A percentile compares a stretch with the other conserved stretches of the same genome.
Evolutionary conservation across 1,284 basidiomycete genomes (phyloP).

Genomic region (Trametes pubescens): DNA sequence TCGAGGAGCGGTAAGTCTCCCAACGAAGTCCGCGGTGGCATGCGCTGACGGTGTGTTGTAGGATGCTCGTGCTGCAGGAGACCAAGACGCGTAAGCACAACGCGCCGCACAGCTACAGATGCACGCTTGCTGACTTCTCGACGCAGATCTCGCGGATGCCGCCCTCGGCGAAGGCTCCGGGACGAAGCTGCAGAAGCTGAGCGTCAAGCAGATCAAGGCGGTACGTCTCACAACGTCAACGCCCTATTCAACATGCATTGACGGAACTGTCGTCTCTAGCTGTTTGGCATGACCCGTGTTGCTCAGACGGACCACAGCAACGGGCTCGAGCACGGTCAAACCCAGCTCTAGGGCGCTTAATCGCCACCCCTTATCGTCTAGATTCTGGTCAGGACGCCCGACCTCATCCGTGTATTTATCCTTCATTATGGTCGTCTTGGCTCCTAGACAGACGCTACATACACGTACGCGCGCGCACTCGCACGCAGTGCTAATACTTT

Average conservation of each 20-base stretch:
- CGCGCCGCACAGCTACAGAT: background rate
- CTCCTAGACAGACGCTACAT: background rate
- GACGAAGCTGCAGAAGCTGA: constrained; percentile 64
- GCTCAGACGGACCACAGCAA: constrained; percentile 11
- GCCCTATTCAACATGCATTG: background rate
- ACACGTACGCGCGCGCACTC: background rate
- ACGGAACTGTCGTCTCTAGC: constrained; percentile 1
- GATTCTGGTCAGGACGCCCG: background rate
- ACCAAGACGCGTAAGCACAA: constrained; percentile 60
- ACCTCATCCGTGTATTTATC: constrained; percentile 12
- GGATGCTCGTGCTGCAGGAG: constrained; percentile 70
- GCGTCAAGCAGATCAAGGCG: constrained; percentile 67
- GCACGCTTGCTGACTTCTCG: background rate
- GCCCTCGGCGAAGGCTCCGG: constrained; percentile 72
- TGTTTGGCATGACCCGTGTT: constrained; percentile 18
- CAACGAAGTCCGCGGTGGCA: background rate
- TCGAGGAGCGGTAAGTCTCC: constrained; percentile 68
- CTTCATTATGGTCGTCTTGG: constrained; percentile 10
- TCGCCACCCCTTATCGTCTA: background rate
- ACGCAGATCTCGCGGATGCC: constrained; percentile 64
- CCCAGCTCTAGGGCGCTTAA: background rate
- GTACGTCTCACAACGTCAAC: constrained; percentile 35
- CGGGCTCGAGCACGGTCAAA: constrained; percentile 1
- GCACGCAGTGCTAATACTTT: background rate
- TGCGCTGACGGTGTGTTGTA: constrained; percentile 6